Percentiles rank a stretch among this genome's conserved stretches.
These are phyloP conservation scores for Talaromyces sp. DNA, from an alignment of 2,329 filamentous ascomycete species.

Conservation along the genomic window DNA sequence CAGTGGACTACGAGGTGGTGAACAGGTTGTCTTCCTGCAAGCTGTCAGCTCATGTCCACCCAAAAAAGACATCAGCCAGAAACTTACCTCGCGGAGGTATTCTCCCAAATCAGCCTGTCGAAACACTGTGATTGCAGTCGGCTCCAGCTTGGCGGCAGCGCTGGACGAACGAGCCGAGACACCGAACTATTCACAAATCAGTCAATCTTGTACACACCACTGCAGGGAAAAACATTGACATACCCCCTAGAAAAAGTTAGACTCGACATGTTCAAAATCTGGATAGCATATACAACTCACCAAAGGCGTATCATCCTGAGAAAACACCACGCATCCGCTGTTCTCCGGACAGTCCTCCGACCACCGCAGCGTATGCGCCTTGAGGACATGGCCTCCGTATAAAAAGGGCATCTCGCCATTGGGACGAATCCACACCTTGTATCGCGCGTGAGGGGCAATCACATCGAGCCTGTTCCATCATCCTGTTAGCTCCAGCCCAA, in stretches of 20 bases:
- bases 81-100: slow-evolving; percentile 70
- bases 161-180: slow-evolving; percentile 82
- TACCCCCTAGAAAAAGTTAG: slow-evolving; percentile 48
- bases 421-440: slow-evolving; percentile 94
- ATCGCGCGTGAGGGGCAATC: slow-evolving; percentile 83
- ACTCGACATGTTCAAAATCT: neutral
- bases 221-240: neutral
- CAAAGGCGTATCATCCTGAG: slow-evolving; percentile 82
- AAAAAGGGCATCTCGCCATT: slow-evolving; percentile 96
- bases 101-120: slow-evolving; percentile 92
- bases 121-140: slow-evolving; percentile 84
- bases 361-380: slow-evolving; percentile 76
- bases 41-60: slow-evolving; percentile 2
- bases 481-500: neutral
- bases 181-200: slow-evolving; percentile 54
- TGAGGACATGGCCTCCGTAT: slow-evolving; percentile 86
- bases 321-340: slow-evolving; percentile 82
- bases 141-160: slow-evolving; percentile 78
- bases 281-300: slow-evolving; percentile 26
- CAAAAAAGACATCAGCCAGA: neutral
- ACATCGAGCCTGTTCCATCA: slow-evolving; percentile 57
- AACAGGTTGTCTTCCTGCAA: slow-evolving; percentile 57
- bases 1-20: slow-evolving; percentile 44
- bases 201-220: neutral
- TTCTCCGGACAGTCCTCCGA: slow-evolving; percentile 91